Base-by-base conservation (phyloP, 176 grass and related monocot species). In the Pontederia crassipes region DNA sequence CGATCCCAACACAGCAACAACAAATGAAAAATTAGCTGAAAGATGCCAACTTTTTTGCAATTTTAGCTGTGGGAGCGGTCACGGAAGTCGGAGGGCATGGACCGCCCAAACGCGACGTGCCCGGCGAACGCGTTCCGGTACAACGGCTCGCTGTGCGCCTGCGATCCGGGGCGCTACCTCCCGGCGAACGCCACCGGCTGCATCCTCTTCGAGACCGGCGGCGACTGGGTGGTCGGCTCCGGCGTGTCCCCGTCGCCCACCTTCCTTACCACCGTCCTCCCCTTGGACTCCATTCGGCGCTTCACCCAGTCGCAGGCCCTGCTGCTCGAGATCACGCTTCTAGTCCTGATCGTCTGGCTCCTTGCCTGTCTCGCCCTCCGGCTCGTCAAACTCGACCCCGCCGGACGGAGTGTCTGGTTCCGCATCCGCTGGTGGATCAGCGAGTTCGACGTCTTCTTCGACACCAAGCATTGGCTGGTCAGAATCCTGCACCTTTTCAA, bases 301-400 rank as follows among this genome's bases (percentile, higher is more conserved):
- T 72, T 97, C 78, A 97, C 92, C 26, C 86, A 90, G 81, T 91
- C 84, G 64, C 92, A 97, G 86, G 92, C 92, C 61, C 64, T 97
- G 17, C 77, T 97, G 57, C 87, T 97, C 45, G 75, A 87, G 78
- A 20, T 18, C 28, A 74, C 84, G 24, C 64, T 87, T 57, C 59
- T 76, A 32, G 13, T 64, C 9, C 81, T 97, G 48, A 11, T 97
- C 69, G 68, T 70, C 32, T 97, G 92, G 92, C 35, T 97, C 61
- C 63, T 75, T 54, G 85, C 91, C 80, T 97, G 87, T 69, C 49
- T 82, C 35, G 59, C 24, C n/a, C 54, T 82, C 53, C 68, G 80
- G 66, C 64, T 82, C 64, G 66, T 49, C 40, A 72, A 67, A 48
- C 66, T n/a, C 17, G 67, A 82, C 58, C 32, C 32, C 32, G 75